A percentile compares a stretch with the other conserved stretches of the same genome.
Evolutionary conservation across 208 protist species (phyloP).

Genomic region (Jaenimonas drosophilae): DNA sequence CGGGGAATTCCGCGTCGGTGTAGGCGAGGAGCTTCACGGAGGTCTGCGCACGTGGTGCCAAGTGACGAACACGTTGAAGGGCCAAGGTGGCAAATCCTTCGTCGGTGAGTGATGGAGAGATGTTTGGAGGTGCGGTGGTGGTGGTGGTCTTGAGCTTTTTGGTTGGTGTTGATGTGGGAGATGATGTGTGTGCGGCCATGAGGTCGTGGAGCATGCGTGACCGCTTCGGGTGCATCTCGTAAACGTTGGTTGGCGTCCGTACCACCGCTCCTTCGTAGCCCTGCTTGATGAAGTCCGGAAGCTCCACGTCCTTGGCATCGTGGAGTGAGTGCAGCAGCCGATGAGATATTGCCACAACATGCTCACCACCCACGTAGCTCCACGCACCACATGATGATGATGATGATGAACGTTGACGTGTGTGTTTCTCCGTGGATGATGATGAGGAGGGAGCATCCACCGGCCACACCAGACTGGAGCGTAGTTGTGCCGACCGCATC

Average conservation of each 20-base stretch:
- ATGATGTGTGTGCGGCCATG: conserved; percentile 18
- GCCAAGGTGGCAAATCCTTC: not conserved
- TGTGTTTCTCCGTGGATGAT: too few relatives aligned
- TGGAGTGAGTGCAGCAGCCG: conserved; percentile 31
- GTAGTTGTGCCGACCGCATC: conserved; percentile 28
- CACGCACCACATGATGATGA: too few relatives aligned
- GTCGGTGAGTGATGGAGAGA: not conserved
- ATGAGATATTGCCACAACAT: conserved; percentile 62
- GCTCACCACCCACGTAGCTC: conserved; percentile 28
- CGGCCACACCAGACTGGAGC: conserved; percentile 16
- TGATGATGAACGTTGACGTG: too few relatives aligned
- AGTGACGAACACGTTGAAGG: conserved; percentile 9
- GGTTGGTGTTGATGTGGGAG: not conserved
- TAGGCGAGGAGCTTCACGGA: conserved; percentile 73
- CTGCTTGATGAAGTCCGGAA: conserved; percentile 27
- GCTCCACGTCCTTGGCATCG: conserved; percentile 31
- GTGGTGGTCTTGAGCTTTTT: not conserved
- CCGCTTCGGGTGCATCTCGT: conserved; percentile 63
- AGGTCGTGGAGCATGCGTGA: conserved; percentile 37
- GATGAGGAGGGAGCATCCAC: not conserved
- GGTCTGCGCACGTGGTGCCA: conserved; percentile 37
- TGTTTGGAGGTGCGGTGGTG: not conserved
- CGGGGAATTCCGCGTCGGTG: conserved; percentile 61
- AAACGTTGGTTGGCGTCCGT: conserved; percentile 62
- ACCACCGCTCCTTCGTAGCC: conserved; percentile 81